Evolutionary conservation across 345 rosid genomes (phyloP), one percentile per base, ranked within the genome.

Genomic region (Eucalyptus leucophloia): DNA sequence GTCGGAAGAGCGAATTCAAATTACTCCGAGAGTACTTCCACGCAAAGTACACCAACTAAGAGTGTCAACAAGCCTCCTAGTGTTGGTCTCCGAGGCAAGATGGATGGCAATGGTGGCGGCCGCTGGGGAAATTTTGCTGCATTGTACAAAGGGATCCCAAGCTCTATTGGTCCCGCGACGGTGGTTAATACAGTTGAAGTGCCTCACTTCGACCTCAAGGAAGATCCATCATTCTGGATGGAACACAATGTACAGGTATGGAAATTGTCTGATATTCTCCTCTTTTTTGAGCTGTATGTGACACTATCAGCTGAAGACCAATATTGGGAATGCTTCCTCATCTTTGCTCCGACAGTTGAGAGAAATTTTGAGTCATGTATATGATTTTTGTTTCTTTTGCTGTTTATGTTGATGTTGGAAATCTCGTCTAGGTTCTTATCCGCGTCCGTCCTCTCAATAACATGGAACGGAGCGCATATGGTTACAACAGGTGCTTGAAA

Each of bases 181-280:
- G 90, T 93, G 89, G 96, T 96, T 89, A 96, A 96, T 87, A 93
- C 95, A 16, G 96, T 95, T 83, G 97, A 97, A 93, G 99, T 97
- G 6, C 97, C 99, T 94, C 98, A 98, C 94, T 98, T 97, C 91
- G 94, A 96, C 89, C 97, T 98, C 82, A 96, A 93, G 87, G 99
- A 97, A 88, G 96, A 97, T 92, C 97, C 99, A 47, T 96, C 99
- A 7, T 97, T 97, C 92, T 97, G 99, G 99, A 95, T 97, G 99
- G 99, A 97, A 89, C 99, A 97, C 90, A 97, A 94, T 91, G 98
- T 97, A 91, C 99, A 97, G 99, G 99, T 96, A 80, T 72, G 51
- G 87, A 44, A 23, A 54, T 17, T 23, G 30, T 81, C 50, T 60
- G 86, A 65, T 32, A 26, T 50, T 37, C n/a, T 72, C 49, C 56